Percentiles rank a stretch among this genome's conserved stretches.
Conservation (phyloP, 306 rosid species). For the Prunus fruticosa region DNA sequence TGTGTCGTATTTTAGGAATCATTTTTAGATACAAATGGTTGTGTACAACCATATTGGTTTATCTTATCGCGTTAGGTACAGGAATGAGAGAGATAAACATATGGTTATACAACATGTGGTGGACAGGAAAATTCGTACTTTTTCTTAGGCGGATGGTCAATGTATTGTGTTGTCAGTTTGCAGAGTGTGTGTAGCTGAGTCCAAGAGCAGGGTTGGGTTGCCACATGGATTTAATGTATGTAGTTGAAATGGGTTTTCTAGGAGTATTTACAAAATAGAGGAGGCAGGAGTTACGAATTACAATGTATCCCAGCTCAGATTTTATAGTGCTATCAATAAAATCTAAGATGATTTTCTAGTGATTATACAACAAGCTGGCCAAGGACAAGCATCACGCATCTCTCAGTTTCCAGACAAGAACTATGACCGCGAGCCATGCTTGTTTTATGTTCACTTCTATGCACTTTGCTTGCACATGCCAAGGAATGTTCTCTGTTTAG, state of each 20-base stretch:
- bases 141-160: background rate
- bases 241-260: background rate
- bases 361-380: background rate
- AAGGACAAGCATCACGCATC: background rate
- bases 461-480: background rate
- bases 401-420: background rate
- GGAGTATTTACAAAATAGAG: too few relatives aligned
- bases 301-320: background rate
- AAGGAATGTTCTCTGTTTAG: too few relatives aligned
- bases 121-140: background rate
- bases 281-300: background rate
- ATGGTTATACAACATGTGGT: too few relatives aligned
- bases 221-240: background rate
- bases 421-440: background rate
- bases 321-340: background rate
- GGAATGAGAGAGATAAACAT: too few relatives aligned
- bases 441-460: background rate
- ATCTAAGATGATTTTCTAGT: background rate
- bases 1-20: background rate
- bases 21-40: background rate
- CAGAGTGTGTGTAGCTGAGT: background rate
- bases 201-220: background rate
- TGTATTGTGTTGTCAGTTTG: background rate
- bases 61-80: too few relatives aligned
- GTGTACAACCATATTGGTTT: background rate